Conservation (phyloP, 768 basidiomycete species). For the Trametes cingulata region DNA sequence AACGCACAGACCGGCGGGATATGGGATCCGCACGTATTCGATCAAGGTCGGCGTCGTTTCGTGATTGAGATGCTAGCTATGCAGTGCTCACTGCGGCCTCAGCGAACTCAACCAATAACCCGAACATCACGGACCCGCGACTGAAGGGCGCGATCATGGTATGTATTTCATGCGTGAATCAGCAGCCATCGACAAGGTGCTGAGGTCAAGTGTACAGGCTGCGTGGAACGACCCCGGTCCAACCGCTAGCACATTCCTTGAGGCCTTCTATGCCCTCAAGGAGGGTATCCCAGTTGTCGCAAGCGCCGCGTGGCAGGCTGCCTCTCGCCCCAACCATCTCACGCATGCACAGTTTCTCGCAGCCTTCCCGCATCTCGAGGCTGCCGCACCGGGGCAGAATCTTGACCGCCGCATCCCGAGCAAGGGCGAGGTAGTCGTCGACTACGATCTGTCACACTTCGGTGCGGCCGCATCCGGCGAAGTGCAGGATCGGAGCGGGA, state of each 20-base stretch:
- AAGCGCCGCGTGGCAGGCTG: constrained; percentile 28
- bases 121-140: constrained; percentile 20
- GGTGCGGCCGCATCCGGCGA: background rate
- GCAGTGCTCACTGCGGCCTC: background rate
- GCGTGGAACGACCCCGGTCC: constrained; percentile 33
- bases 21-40: constrained; percentile 30
- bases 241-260: constrained; percentile 29
- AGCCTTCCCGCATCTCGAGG: constrained; percentile 24
- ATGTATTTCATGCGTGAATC: background rate
- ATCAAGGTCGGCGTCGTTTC: constrained; percentile 27
- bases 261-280: constrained; percentile 30
- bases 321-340: constrained; percentile 27
- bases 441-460: constrained; percentile 17
- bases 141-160: constrained; percentile 31
- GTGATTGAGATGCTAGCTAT: no score
- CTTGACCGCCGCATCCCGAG: constrained; percentile 26
- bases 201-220: constrained; percentile 13
- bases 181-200: background rate
- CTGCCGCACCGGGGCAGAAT: constrained; percentile 27
- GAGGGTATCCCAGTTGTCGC: constrained; percentile 29
- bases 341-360: constrained; percentile 27
- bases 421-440: constrained; percentile 19
- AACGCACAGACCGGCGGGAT: constrained; percentile 30
- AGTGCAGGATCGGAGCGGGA: constrained; percentile 25
- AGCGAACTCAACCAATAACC: constrained; percentile 32